Conservation (phyloP, 228 moss, liverwort and hornwort genomes). For the Sphagnum fallax region DNA sequence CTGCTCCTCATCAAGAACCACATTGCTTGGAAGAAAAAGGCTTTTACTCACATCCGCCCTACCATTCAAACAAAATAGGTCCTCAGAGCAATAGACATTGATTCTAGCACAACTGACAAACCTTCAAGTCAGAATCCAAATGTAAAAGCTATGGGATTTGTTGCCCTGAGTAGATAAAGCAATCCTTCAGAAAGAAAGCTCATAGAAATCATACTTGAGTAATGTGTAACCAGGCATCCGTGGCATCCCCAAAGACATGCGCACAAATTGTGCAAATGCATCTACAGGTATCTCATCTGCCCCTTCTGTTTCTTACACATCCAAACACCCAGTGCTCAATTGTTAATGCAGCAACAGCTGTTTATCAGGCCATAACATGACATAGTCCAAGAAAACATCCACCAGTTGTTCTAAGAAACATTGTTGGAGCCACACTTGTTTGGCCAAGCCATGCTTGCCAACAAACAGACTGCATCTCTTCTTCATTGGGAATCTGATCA, state of each 20-base stretch:
- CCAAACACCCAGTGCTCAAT: neutral
- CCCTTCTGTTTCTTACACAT: conserved; percentile 6
- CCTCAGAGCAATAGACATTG: neutral
- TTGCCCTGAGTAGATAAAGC: too few relatives aligned
- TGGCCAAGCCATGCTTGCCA: neutral
- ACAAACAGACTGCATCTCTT: neutral
- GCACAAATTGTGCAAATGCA: conserved; percentile 45
- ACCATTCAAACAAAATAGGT: conserved; percentile 1
- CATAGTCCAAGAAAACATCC: too few relatives aligned
- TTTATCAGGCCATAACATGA: too few relatives aligned
- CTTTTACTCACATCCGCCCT: conserved; percentile 30
- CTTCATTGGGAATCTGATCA: neutral
- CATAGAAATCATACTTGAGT: conserved; percentile 20
- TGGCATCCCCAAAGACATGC: conserved; percentile 48
- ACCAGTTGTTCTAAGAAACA: too few relatives aligned
- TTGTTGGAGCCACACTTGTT: neutral
- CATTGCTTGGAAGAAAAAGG: conserved; percentile 36
- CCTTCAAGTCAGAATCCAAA: too few relatives aligned
- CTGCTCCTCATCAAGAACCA: conserved; percentile 1
- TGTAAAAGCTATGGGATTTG: too few relatives aligned
- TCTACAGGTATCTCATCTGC: conserved; percentile 18
- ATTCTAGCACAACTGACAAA: neutral
- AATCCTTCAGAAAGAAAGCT: too few relatives aligned
- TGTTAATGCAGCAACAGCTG: neutral
- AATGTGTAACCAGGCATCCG: conserved; percentile 36